A percentile compares a stretch with the other conserved stretches of the same genome.
These are phyloP conservation scores for Aspergillus arachidicola DNA, from an alignment of 2,329 filamentous ascomycete species.

Conservation along the genomic window DNA sequence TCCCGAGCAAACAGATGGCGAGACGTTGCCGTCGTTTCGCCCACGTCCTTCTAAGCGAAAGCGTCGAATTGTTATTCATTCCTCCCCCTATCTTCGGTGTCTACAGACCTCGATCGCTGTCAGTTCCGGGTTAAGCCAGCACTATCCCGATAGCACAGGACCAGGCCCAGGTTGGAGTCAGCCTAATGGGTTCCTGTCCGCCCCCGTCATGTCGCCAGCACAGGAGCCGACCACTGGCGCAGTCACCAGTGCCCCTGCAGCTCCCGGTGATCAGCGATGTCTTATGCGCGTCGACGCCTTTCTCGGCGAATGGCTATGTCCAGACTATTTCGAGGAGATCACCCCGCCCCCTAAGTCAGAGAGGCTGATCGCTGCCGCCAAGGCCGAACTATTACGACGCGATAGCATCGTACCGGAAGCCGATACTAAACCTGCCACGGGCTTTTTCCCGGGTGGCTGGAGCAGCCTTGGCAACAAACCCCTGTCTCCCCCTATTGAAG, in stretches of 20 bases:
- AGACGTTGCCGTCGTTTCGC: slow-evolving; percentile 8
- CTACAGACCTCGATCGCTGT: slow-evolving; percentile 90
- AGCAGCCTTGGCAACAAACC: slow-evolving; percentile 32
- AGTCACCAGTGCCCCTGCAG: not conserved
- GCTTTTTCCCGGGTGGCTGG: slow-evolving; percentile 61
- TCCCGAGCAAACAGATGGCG: slow-evolving; percentile 13
- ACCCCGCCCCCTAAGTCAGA: slow-evolving; percentile 83
- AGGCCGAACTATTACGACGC: slow-evolving; percentile 78
- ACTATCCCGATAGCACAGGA: slow-evolving; percentile 24
- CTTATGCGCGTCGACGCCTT: slow-evolving; percentile 83
- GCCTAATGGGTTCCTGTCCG: slow-evolving; percentile 1
- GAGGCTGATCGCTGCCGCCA: slow-evolving; percentile 86
- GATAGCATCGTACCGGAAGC: slow-evolving; percentile 57
- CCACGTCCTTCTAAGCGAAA: slow-evolving; percentile 47
- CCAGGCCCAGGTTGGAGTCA: not conserved
- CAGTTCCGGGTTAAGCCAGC: slow-evolving; percentile 73
- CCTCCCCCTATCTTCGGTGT: slow-evolving; percentile 91
- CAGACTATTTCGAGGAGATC: slow-evolving; percentile 91
- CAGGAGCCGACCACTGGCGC: slow-evolving; percentile 9
- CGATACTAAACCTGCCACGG: slow-evolving; percentile 40
- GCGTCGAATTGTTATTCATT: slow-evolving; percentile 83
- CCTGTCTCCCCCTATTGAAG: slow-evolving; percentile 22
- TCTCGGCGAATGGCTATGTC: slow-evolving; percentile 91
- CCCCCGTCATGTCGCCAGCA: not conserved
- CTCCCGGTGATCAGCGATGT: slow-evolving; percentile 22